A percentile compares a stretch with the other conserved stretches of the same genome.
Evolutionary conservation across 257 asterid genomes (phyloP).

Genomic region (Capsicum pubescens): DNA sequence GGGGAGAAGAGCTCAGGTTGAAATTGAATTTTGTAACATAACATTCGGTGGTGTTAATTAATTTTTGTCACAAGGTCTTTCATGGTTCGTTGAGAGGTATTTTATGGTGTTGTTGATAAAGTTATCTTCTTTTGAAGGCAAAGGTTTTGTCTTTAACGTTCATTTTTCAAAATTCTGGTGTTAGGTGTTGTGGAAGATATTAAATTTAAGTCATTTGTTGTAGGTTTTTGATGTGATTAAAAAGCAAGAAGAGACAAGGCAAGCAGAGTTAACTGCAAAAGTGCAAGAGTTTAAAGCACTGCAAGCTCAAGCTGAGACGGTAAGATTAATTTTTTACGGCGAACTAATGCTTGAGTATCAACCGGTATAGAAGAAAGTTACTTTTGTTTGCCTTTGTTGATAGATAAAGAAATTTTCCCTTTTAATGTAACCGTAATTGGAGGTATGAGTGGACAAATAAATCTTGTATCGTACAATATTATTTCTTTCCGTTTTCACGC

Average conservation of each 20-base stretch:
- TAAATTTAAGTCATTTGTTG: conserved; percentile 29
- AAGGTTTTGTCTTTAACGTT: not conserved
- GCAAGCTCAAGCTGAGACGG: conserved; percentile 81
- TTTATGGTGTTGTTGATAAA: not conserved
- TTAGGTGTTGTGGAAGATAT: not conserved
- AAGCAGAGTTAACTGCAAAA: conserved; percentile 58
- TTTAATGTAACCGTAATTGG: not conserved
- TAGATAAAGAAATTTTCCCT: not conserved
- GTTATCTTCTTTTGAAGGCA: not conserved
- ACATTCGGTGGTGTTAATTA: not conserved
- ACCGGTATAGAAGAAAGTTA: not conserved
- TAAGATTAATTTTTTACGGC: conserved; percentile 44
- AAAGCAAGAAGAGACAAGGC: conserved; percentile 79
- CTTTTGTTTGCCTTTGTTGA: conserved; percentile 15
- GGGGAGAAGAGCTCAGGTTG: not conserved
- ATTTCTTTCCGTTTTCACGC: not conserved
- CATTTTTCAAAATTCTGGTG: not conserved
- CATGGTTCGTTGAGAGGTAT: not conserved
- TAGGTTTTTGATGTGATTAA: conserved; percentile 66
- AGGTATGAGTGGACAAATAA: not conserved
- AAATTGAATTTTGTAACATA: conserved; percentile 7
- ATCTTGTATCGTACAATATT: not conserved
- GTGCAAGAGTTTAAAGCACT: conserved; percentile 72
- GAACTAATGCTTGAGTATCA: not conserved
- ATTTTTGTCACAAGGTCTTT: not conserved